Base-by-base conservation (phyloP, 345 rosid species). In the Citropsis articulata region DNA sequence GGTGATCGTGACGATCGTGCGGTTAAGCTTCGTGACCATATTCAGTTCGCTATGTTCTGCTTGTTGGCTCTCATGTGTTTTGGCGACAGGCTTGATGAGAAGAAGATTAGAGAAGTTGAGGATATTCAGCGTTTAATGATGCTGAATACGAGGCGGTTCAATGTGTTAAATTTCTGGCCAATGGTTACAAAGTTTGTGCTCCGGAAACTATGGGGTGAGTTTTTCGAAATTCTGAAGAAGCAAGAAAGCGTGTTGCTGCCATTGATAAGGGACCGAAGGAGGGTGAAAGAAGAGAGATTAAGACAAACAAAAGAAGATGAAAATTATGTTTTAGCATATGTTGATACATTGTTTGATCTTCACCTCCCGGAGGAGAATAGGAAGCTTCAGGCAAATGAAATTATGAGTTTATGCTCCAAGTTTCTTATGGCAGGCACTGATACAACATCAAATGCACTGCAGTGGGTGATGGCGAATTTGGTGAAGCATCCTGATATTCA, bases 351-450 rank as follows among this genome's bases (percentile, higher is more conserved):
- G 62, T 45, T 77, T 0, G 75, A 77, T 77, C 6, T 77, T 7
- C 27, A 77, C 1, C 80, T 77, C n/a, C 80, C 75, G 3, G 75
- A 60, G 9, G 60, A 69, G 69, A 61, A 70, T 9, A 77, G 75
- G 35, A 77, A 70, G 55, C 79, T 76, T 16, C 6, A 40, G n/a
- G 76, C 60, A 38, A 12, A 6, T 1, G 76, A 73, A 60, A 73
- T 73, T 27, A 31, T 73, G 5, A 36, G 35, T 57, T 60, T 73
- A 33, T 59, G 66, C 16, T 7, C 67, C 1, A 67, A 73, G 25
- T 73, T 71, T 73, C 56, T 73, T 2, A 14, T 1, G 9, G 76
- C 66, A 0, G 76, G 76, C 35, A 73, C 76, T 2, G 76, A 73
- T 7, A 38, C 76, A 10, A 73, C 76, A 9, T 36, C 67, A 13